Evolutionary conservation across 2,329 filamentous ascomycete species (phyloP).

Genomic region (Talaromyces islandicus): DNA sequence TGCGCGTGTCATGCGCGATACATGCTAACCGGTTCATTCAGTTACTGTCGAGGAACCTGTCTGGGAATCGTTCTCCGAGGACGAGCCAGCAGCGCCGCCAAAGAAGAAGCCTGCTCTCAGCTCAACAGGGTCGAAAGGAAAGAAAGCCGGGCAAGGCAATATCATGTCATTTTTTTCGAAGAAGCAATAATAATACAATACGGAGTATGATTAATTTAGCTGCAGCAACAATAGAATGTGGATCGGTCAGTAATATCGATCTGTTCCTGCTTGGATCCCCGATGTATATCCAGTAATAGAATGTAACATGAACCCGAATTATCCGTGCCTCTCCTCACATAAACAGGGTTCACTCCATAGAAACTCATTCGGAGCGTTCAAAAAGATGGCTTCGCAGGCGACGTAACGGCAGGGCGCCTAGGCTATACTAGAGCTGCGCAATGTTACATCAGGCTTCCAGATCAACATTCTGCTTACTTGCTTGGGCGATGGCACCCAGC

Average conservation of each 20-base stretch:
- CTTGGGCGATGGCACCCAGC: not conserved
- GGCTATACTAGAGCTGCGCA: not conserved
- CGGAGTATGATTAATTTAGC: not conserved
- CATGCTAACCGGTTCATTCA: conserved; percentile 28
- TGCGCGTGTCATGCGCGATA: not conserved
- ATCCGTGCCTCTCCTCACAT: not conserved
- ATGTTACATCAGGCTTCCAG: conserved; percentile 5
- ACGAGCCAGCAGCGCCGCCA: conserved; percentile 56
- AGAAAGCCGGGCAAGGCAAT: conserved; percentile 60
- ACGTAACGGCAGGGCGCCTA: not conserved
- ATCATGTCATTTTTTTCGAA: conserved; percentile 93
- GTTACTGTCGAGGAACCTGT: conserved; percentile 78
- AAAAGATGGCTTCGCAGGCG: not conserved
- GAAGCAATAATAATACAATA: conserved; percentile 50
- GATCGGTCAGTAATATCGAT: not conserved
- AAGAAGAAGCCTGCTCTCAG: conserved; percentile 44
- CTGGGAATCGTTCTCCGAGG: conserved; percentile 93
- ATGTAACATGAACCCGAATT: too few relatives aligned
- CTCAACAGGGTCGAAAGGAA: conserved; percentile 42
- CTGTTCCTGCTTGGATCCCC: not conserved
- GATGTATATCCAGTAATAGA: not conserved
- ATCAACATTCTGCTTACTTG: not conserved
- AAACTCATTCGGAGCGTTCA: not conserved
- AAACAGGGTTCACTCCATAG: not conserved
- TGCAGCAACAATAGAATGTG: not conserved